Percentiles rank a stretch among this genome's conserved stretches.
These are phyloP conservation scores for Sclerotinia spermophila DNA, from an alignment of 2,329 filamentous ascomycete genomes.

Conservation along the genomic window DNA sequence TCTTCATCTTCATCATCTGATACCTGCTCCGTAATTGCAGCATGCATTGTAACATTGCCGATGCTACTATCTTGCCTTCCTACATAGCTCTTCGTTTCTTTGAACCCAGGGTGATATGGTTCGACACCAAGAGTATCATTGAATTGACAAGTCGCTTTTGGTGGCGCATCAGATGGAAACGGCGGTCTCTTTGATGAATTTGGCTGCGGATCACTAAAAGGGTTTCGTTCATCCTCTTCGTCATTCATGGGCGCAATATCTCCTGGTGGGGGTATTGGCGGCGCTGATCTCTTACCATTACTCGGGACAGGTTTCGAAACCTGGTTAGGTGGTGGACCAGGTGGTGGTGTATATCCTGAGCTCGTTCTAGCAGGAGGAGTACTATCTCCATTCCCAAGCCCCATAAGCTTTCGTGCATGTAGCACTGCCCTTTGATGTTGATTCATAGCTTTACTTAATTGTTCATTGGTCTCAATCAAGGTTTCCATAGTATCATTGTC, in stretches of 20 bases:
- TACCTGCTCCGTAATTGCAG: slow-evolving; percentile 25
- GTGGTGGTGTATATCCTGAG: slow-evolving; percentile 26
- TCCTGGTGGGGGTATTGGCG: slow-evolving; percentile 33
- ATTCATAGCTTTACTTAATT: slow-evolving; percentile 75
- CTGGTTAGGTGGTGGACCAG: slow-evolving; percentile 23
- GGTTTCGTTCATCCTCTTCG: slow-evolving; percentile 29
- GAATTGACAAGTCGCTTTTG: slow-evolving; percentile 30
- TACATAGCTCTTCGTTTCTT: slow-evolving; percentile 30
- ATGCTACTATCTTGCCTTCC: slow-evolving; percentile 31
- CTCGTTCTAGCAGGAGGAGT: slow-evolving; percentile 28
- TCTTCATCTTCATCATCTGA: slow-evolving; percentile 22
- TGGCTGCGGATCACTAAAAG: slow-evolving; percentile 33
- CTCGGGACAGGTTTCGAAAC: slow-evolving; percentile 2
- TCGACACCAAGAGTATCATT: slow-evolving; percentile 34
- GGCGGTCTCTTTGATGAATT: slow-evolving; percentile 22
- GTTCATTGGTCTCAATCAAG: slow-evolving; percentile 91
- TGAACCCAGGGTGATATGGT: slow-evolving; percentile 38
- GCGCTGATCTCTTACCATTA: slow-evolving; percentile 19
- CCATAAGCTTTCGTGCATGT: slow-evolving; percentile 55
- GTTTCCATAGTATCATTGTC: slow-evolving; percentile 94
- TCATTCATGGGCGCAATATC: slow-evolving; percentile 32
- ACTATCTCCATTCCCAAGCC: slow-evolving; percentile 36
- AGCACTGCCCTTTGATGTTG: slow-evolving; percentile 79
- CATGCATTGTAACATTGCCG: slow-evolving; percentile 32
- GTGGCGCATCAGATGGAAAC: slow-evolving; percentile 30